Evolutionary conservation across 179 eudicot genomes (phyloP).

Genomic region (Beta corolliflora): DNA sequence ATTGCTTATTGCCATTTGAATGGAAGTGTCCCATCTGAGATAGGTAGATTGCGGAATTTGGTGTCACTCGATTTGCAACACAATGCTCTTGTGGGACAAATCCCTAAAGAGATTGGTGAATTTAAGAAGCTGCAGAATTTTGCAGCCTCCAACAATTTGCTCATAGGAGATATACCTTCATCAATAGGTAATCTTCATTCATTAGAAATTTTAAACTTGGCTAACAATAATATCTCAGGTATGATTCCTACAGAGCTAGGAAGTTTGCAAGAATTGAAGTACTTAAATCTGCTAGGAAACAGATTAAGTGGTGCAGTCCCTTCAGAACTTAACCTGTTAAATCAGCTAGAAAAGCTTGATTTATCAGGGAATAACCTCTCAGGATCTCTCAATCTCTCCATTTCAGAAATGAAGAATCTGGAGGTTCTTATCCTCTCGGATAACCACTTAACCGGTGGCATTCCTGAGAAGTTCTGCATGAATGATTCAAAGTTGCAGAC

Average conservation of each 20-base stretch:
- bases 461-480: constrained; percentile 52
- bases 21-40: constrained; percentile 71
- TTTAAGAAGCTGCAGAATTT: constrained; percentile 59
- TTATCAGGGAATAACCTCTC: constrained; percentile 69
- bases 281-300: constrained; percentile 77
- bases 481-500: constrained; percentile 39
- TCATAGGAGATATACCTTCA: constrained; percentile 69
- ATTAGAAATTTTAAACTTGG: constrained; percentile 64
- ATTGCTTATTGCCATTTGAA: constrained; percentile 69
- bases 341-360: constrained; percentile 54
- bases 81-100: constrained; percentile 53
- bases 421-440: constrained; percentile 57
- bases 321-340: constrained; percentile 49
- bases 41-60: constrained; percentile 63
- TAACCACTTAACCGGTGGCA: constrained; percentile 50
- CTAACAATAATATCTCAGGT: constrained; percentile 71
- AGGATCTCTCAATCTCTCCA: constrained; percentile 47
- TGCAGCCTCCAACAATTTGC: constrained; percentile 72
- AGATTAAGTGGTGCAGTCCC: constrained; percentile 63
- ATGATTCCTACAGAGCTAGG: constrained; percentile 54
- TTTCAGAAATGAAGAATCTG: constrained; percentile 50
- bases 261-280: constrained; percentile 47
- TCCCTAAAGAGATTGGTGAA: constrained; percentile 57
- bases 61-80: constrained; percentile 66
- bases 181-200: constrained; percentile 56